Conservation (phyloP, 345 rosid species). For the Linum usitatissimum region DNA sequence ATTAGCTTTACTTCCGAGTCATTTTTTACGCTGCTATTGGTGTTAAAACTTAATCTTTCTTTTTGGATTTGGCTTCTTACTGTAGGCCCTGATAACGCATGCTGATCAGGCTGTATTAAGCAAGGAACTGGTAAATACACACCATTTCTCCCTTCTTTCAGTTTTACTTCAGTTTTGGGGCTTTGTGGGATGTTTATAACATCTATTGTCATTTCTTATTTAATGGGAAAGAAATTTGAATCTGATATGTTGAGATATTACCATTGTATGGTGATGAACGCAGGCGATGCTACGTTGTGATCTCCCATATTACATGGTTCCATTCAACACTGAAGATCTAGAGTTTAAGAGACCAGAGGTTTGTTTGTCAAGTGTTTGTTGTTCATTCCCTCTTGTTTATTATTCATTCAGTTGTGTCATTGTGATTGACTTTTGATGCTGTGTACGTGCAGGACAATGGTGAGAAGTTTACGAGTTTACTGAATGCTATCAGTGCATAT, state of each 20-base stretch:
- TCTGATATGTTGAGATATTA: not conserved
- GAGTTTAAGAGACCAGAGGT: constrained; percentile 75
- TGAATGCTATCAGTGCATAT: constrained; percentile 66
- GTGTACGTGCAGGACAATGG: constrained; percentile 56
- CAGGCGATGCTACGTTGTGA: constrained; percentile 81
- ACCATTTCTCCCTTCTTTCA: not conserved
- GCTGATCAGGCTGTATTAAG: constrained; percentile 68
- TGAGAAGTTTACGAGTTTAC: constrained; percentile 64
- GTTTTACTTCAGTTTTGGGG: not conserved
- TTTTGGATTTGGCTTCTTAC: constrained; percentile 5
- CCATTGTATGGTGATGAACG: constrained; percentile 8
- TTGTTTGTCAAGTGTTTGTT: constrained; percentile 15
- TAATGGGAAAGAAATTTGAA: no score
- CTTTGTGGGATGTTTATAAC: no score
- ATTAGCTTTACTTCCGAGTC: not conserved
- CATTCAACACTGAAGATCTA: constrained; percentile 60
- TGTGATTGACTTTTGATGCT: not conserved
- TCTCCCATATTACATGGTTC: constrained; percentile 83
- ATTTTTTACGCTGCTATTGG: not conserved
- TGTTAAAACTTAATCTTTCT: not conserved
- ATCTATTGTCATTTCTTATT: no score
- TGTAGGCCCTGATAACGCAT: constrained; percentile 41
- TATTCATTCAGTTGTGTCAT: not conserved
- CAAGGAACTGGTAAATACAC: constrained; percentile 58
- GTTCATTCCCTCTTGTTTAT: not conserved